Evolutionary conservation across 306 rosid species (phyloP).

Genomic region (Senna siamea): DNA sequence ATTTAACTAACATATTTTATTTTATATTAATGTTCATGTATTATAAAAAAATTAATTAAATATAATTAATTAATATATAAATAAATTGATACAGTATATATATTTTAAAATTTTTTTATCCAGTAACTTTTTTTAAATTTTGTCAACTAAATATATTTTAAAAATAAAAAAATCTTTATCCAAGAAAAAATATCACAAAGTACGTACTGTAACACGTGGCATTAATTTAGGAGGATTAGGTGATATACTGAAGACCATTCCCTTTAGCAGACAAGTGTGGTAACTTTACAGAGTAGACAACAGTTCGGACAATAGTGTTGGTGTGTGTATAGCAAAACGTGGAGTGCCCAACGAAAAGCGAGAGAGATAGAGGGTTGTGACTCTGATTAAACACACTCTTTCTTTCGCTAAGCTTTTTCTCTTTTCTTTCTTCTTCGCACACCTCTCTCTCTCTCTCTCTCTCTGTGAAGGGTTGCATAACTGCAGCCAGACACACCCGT

Average conservation of each 20-base stretch:
- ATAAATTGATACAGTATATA: no score
- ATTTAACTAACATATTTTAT: no score
- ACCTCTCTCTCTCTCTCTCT: not conserved
- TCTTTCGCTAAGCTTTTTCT: not conserved
- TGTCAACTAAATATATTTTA: no score
- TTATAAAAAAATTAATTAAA: no score
- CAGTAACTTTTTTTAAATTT: no score
- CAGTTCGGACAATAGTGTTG: conserved; percentile 12
- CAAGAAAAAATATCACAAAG: not conserved
- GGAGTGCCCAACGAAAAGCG: conserved; percentile 7
- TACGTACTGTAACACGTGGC: not conserved
- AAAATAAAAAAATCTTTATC: no score
- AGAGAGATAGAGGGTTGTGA: not conserved
- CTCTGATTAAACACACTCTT: conserved; percentile 11
- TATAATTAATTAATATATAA: no score
- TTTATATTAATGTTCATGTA: no score
- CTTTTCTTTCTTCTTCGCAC: not conserved
- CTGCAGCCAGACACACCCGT: not conserved
- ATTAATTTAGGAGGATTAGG: not conserved
- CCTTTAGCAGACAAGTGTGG: conserved; percentile 14
- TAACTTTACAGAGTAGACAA: conserved; percentile 22
- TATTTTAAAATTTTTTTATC: no score
- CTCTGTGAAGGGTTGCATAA: conserved; percentile 5
- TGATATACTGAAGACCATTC: not conserved
- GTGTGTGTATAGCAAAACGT: not conserved